Base-by-base conservation (phyloP, 1,284 basidiomycete species). In the Boletus holoroseus region DNA sequence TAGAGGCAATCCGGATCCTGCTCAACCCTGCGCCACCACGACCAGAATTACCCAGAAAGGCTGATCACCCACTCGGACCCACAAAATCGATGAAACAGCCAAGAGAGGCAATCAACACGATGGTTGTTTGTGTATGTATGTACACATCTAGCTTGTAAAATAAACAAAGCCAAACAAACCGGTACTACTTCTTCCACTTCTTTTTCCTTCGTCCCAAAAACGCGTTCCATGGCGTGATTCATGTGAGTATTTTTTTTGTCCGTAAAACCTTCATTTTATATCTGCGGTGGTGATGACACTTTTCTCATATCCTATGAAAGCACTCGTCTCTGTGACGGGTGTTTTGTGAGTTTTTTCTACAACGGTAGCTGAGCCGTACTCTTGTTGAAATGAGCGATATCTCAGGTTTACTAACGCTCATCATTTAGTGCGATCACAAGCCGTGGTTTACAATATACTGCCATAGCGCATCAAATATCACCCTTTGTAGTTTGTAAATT, bases 361-460 rank as follows among this genome's bases (percentile, higher is more conserved):
- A 77, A 77, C 77, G 76, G 75, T 78, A 78, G 70, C 82, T 85
- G 83, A 86, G 71, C 74, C 57, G 55, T 55, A 56, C 36, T 30
- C 3, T 35, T 3, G 7, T 30, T 37, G n/a, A 40, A 32, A 49
- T 26, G n/a, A 16, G 18, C 2, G 32, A 5, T 32, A 18, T 28
- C 15, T 52, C 20, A 0, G 7, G 24, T 35, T 46, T 18, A 18
- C 64, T 65, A 15, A 62, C 31, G 5, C 20, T n/a, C 18, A 15
- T 22, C 13, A n/a, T 28, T 16, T 30, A 61, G 51, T 39, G 15
- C 26, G 6, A 13, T 28, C 22, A 15, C 24, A 6, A 6, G 9
- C 16, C 26, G 16, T 32, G 8, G n/a, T 37, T 20, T 22, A 37
- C 15, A 20, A 51, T 49, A 3, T 24, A 49, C 31, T 3, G 18